Percentiles rank a stretch among this genome's conserved stretches.
These are phyloP conservation scores for Alliaria petiolata DNA, from an alignment of 345 rosid genomes.

Conservation along the genomic window DNA sequence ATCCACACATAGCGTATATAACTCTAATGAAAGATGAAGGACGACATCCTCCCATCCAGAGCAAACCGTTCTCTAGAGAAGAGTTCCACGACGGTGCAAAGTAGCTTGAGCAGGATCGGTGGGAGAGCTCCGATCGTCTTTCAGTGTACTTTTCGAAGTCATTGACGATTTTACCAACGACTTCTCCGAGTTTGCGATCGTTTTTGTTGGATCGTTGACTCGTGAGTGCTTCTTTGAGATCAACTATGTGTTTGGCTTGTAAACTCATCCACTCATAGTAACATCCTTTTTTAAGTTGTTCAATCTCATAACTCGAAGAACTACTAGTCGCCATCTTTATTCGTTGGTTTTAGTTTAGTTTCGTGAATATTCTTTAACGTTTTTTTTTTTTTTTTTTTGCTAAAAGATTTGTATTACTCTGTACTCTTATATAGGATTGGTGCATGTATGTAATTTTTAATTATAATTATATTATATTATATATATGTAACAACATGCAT, in stretches of 20 bases:
- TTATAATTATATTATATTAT: not conserved
- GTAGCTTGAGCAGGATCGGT: conserved; percentile 12
- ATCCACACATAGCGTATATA: conserved; percentile 31
- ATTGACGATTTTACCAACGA: not conserved
- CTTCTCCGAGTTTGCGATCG: not conserved
- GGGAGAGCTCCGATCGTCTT: conserved; percentile 12
- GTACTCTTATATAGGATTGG: conserved; percentile 5
- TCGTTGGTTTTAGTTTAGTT: not conserved
- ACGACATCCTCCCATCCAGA: conserved; percentile 49
- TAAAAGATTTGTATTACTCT: too few species aligned
- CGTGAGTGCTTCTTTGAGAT: conserved; percentile 29
- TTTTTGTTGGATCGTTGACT: not conserved
- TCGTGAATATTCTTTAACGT: not conserved
- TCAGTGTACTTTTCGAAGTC: conserved; percentile 29
- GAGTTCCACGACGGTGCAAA: conserved; percentile 42
- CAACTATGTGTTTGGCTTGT: conserved; percentile 9
- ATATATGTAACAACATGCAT: conserved; percentile 8
- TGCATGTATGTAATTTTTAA: not conserved
- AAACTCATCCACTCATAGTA: conserved; percentile 26
- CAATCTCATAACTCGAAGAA: conserved; percentile 1
- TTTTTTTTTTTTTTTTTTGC: too few species aligned
- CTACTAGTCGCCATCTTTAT: conserved; percentile 1
- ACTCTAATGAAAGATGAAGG: conserved; percentile 43
- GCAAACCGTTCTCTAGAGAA: conserved; percentile 40
- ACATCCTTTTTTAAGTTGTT: conserved; percentile 6